A percentile compares a stretch with the other conserved stretches of the same genome.
These are phyloP conservation scores for Elsinoe perseae DNA, from an alignment of 2,329 filamentous ascomycete species.

Conservation along the genomic window DNA sequence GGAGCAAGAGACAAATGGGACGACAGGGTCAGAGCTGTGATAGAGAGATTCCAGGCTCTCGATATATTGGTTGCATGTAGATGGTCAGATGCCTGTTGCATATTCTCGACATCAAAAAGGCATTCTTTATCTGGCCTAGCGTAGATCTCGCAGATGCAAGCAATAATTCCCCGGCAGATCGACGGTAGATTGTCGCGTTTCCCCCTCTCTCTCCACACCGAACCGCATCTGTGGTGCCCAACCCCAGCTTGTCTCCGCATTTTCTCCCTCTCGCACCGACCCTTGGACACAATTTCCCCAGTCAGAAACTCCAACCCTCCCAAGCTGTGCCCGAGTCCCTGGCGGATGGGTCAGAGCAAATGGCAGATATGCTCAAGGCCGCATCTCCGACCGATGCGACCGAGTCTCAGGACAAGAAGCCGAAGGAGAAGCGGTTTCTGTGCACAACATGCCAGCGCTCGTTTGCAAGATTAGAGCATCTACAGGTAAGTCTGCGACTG, in stretches of 20 bases:
- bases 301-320: background rate
- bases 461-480: conserved; percentile 35
- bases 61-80: background rate
- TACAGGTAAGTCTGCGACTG: conserved; percentile 28
- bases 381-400: background rate
- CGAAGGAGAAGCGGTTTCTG: conserved; percentile 31
- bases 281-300: background rate
- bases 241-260: background rate
- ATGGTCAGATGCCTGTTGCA: background rate
- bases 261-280: background rate
- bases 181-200: background rate
- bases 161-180: background rate
- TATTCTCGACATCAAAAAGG: background rate
- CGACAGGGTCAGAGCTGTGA: background rate
- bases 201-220: background rate
- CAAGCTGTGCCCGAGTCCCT: conserved; percentile 6
- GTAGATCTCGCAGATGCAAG: background rate
- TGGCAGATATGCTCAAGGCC: conserved; percentile 9
- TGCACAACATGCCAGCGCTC: conserved; percentile 29
- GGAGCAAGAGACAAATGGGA: conserved; percentile 16
- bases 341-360: background rate
- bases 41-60: background rate
- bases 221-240: background rate
- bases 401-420: conserved; percentile 8
- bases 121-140: background rate